Evolutionary conservation across 169 alveolate genomes (phyloP).

Genomic region (Pseudocohnilembus persalinus): DNA sequence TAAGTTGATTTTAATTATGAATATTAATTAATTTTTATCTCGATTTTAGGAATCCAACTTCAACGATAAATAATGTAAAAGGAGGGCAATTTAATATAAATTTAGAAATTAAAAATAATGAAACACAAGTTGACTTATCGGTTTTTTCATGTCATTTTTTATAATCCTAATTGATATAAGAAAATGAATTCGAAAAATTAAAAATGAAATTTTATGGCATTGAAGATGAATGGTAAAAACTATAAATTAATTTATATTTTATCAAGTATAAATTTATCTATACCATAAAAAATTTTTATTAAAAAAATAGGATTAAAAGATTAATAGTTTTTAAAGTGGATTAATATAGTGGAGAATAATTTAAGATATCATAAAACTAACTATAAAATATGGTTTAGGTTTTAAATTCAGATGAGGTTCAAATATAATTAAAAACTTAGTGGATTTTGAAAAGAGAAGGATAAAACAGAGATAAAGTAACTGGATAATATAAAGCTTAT

Average conservation of each 20-base stretch:
- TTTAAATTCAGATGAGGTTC: background rate
- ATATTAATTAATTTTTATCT: too few relatives aligned
- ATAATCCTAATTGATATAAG: constrained; percentile 6
- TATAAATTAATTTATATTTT: background rate
- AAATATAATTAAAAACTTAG: too few relatives aligned
- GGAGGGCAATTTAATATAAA: constrained; percentile 18
- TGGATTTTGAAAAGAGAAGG: background rate
- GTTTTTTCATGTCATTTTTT: constrained; percentile 15
- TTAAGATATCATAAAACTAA: background rate
- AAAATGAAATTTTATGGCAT: constrained; percentile 17
- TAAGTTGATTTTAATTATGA: too few relatives aligned
- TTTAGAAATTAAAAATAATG: constrained; percentile 7
- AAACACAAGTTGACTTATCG: constrained; percentile 8
- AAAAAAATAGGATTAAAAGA: background rate
- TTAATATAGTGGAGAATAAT: background rate
- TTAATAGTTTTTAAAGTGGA: background rate
- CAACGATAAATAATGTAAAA: constrained; percentile 17
- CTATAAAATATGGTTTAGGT: background rate
- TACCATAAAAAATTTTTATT: too few relatives aligned
- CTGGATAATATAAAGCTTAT: background rate
- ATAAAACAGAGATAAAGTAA: background rate
- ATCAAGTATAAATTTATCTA: too few relatives aligned
- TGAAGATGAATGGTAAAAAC: constrained; percentile 29
- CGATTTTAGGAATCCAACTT: constrained; percentile 30
- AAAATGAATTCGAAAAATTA: constrained; percentile 17